Base-by-base conservation (phyloP, 176 grass and related monocot genomes). In the Microstegium vimineum region DNA sequence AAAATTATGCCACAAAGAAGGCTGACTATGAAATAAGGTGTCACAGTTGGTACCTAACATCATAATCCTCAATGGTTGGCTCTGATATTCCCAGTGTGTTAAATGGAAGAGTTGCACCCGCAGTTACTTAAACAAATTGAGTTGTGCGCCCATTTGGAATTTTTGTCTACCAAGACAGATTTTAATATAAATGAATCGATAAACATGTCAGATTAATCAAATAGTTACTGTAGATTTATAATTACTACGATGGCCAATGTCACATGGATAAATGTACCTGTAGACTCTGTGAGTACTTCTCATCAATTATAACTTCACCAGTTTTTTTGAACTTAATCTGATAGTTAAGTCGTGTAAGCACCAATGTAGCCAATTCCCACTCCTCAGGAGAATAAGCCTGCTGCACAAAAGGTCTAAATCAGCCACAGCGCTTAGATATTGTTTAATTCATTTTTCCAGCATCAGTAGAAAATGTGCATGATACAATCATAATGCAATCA, bases 81-180 rank as follows among this genome's bases (percentile, higher is more conserved):
- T 98, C 84, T 5, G 30, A 80, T 42, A 68, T 69, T 61, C 85
- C 91, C 3, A 83, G 82, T 51, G 91, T 99, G 42, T 73, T 87
- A 82, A 93, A 91, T 49, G 93, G 91, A 77, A 95, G 51, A 86
- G 78, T 99, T 71, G 41, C 26, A 64, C 91, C 90, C 30, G 51
- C 23, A 41, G 91, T 91, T 60, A 85, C 83, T 83, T 95, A 75
- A 69, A 99, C 90, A 90, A 95, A 99, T 83, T 93, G 93, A 86
- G 90, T 88, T 65, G 80, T 88, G 32, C 79, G 82, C 42, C 96
- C 93, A 84, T 69, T 37, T n/a, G 93, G 96, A 91, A 99, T 90
- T 95, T 95, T 99, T 0, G 77, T 85, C 96, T 99, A 83, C 51
- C 8, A 78, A 82, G 31, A 78, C 17, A 71, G 71, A 42, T 65